Conservation (phyloP, 371 early-diverging fungal species). For the Circinella minor region DNA sequence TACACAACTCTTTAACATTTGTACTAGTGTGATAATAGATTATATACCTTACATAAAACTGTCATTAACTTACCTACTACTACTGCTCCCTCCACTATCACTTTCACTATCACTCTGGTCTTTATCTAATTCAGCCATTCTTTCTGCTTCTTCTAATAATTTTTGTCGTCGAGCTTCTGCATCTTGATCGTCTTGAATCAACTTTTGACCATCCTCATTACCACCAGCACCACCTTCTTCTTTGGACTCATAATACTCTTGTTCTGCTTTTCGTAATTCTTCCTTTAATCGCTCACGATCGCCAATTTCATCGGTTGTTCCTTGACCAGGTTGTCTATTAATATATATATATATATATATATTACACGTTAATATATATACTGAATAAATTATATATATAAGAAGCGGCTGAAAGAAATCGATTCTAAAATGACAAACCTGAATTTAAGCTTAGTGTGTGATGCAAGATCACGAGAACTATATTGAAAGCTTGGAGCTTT, state of each 20-base stretch:
- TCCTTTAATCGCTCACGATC: constrained; percentile 66
- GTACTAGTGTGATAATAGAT: neutral
- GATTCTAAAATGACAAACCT: constrained; percentile 39
- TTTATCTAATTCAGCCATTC: constrained; percentile 59
- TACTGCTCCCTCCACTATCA: constrained; percentile 43
- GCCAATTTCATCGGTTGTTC: constrained; percentile 69
- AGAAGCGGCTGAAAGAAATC: too few relatives aligned
- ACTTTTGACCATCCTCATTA: constrained; percentile 6
- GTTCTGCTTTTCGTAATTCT: constrained; percentile 73
- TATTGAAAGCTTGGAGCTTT: constrained; percentile 78
- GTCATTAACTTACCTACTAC: constrained; percentile 21
- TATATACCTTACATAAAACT: neutral
- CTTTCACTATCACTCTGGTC: constrained; percentile 71
- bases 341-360: neutral
- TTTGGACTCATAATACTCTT: constrained; percentile 62
- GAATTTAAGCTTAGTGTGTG: constrained; percentile 90
- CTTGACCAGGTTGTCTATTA: constrained; percentile 81
- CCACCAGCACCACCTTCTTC: constrained; percentile 23
- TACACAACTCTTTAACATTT: too few relatives aligned
- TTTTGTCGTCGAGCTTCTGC: constrained; percentile 37
- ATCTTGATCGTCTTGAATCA: constrained; percentile 30
- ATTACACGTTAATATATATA: neutral
- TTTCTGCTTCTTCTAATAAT: constrained; percentile 45
- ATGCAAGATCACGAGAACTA: constrained; percentile 80
- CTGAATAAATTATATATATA: neutral